Percentiles rank a stretch among this genome's conserved stretches.
phyloP scores from a whole-genome alignment of 2,329 filamentous ascomycete genomes.

The Pseudocercospora eumusae region DNA sequence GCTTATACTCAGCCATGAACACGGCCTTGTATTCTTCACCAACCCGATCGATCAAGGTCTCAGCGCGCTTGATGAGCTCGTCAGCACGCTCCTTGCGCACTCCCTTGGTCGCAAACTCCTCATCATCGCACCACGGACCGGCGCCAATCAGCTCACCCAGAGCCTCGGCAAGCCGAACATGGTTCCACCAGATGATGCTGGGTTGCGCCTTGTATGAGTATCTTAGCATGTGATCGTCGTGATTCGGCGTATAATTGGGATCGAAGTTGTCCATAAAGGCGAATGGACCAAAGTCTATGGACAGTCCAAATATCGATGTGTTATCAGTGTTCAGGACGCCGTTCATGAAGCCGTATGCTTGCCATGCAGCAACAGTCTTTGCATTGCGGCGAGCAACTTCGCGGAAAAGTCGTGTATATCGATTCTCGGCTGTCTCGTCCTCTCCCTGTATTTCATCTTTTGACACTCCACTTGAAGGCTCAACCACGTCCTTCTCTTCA shows the following conservation, averaged over 20 bases:
- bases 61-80: constrained; percentile 74
- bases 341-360: constrained; percentile 99
- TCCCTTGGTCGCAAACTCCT: constrained; percentile 70
- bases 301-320: constrained; percentile 84
- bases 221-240: constrained; percentile 83
- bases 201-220: constrained; percentile 95
- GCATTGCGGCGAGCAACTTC: constrained; percentile 86
- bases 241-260: constrained; percentile 90
- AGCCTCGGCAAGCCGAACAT: constrained; percentile 85
- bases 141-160: constrained; percentile 85
- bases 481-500: constrained; percentile 52
- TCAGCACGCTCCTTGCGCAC: constrained; percentile 68
- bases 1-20: constrained; percentile 87
- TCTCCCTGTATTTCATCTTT: constrained; percentile 64
- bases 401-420: constrained; percentile 82
- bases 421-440: constrained; percentile 71
- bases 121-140: constrained; percentile 69
- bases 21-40: constrained; percentile 87
- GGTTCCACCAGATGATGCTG: constrained; percentile 97
- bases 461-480: constrained; percentile 41
- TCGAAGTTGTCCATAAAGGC: constrained; percentile 98
- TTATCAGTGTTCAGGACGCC: constrained; percentile 98
- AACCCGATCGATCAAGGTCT: constrained; percentile 75
- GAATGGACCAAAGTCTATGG: constrained; percentile 93
- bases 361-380: constrained; percentile 85